These are phyloP conservation scores for Ogataea henricii DNA, from an alignment of 805 yeast genomes.

Conservation along the genomic window DNA sequence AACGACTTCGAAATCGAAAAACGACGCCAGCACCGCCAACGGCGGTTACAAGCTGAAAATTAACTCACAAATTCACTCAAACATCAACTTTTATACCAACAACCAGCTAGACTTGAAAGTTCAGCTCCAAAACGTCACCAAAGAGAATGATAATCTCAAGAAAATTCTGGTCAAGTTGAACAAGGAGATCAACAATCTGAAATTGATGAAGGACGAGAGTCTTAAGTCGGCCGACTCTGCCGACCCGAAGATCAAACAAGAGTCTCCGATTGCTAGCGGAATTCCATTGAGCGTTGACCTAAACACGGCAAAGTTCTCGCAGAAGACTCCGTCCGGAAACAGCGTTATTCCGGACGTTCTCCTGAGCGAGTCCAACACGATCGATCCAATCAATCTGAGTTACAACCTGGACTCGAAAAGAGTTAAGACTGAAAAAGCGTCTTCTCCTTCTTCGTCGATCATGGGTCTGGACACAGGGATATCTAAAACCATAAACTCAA, in stretches of 20 bases:
- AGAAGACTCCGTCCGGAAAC: constrained; percentile 1
- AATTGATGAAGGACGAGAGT: constrained; percentile 26
- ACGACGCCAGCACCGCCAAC: constrained; percentile 16
- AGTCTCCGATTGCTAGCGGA: background rate
- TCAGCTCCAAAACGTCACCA: constrained; percentile 44
- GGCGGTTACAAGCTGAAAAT: constrained; percentile 24
- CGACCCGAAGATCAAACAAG: constrained; percentile 1
- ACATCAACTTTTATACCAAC: constrained; percentile 36
- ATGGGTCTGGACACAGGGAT: constrained; percentile 5
- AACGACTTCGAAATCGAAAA: constrained; percentile 13
- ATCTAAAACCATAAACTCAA: constrained; percentile 5
- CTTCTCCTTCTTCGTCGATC: background rate
- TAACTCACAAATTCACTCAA: constrained; percentile 39
- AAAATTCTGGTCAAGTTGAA: constrained; percentile 42
- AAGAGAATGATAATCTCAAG: constrained; percentile 46
- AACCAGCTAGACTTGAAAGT: constrained; percentile 35
- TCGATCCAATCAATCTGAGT: constrained; percentile 36
- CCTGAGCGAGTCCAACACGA: constrained; percentile 25
- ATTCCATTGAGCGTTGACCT: background rate
- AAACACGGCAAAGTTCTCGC: background rate
- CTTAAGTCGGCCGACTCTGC: background rate
- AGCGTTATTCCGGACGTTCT: constrained; percentile 5
- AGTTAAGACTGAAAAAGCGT: constrained; percentile 18
- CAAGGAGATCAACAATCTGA: constrained; percentile 39
- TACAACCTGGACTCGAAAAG: constrained; percentile 35